Conservation (phyloP, 2,329 filamentous ascomycete species). For the Neurospora sp. region DNA sequence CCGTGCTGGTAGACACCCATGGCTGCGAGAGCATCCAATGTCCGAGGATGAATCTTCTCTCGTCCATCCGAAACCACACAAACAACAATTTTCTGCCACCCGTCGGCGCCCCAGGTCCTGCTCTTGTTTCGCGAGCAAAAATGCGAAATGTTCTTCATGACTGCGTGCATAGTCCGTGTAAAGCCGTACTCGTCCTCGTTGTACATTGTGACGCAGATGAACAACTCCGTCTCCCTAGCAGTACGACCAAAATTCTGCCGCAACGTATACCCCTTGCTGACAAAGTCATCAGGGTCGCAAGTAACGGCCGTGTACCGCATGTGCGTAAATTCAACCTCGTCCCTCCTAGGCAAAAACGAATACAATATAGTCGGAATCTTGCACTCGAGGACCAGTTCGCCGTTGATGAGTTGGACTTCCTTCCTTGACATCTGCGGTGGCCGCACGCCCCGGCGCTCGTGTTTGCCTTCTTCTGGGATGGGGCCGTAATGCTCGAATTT, state of each 20-base stretch:
- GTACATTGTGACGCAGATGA: conserved; percentile 98
- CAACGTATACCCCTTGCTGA: conserved; percentile 78
- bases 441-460: conserved; percentile 78
- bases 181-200: conserved; percentile 97
- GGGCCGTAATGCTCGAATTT: conserved; percentile 78
- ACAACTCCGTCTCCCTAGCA: conserved; percentile 81
- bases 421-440: conserved; percentile 84
- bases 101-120: conserved; percentile 90
- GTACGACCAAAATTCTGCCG: conserved; percentile 83
- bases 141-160: conserved; percentile 96
- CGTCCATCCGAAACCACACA: conserved; percentile 94
- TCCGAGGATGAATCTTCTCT: conserved; percentile 80
- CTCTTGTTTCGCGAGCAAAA: conserved; percentile 91
- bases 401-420: conserved; percentile 93
- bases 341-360: conserved; percentile 86
- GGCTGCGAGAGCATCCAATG: conserved; percentile 85
- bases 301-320: conserved; percentile 99
- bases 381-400: conserved; percentile 93
- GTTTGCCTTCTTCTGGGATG: conserved; percentile 67
- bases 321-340: conserved; percentile 94
- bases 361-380: conserved; percentile 98
- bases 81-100: conserved; percentile 99
- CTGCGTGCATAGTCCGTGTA: conserved; percentile 94
- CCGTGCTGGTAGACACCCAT: conserved; percentile 98
- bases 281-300: conserved; percentile 91